These are phyloP conservation scores for Candida tropicalis DNA, from an alignment of 1,139 yeast species.

Conservation along the genomic window DNA sequence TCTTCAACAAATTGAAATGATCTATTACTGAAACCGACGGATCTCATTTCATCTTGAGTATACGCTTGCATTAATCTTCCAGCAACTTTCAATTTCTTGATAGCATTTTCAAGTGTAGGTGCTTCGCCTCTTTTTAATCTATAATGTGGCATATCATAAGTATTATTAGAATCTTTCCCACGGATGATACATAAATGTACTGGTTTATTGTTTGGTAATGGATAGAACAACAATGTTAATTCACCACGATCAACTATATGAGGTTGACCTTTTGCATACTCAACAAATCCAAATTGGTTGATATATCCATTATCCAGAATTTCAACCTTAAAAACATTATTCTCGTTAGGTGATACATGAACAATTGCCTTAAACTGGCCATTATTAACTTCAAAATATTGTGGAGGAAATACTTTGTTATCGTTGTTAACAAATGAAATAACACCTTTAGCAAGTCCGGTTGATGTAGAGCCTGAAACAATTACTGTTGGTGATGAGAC, in stretches of 20 bases:
- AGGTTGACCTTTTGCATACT: constrained; percentile 20
- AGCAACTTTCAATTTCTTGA: constrained; percentile 76
- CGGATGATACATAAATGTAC: constrained; percentile 76
- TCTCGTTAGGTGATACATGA: constrained; percentile 65
- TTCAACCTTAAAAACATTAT: constrained; percentile 44
- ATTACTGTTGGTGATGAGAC: constrained; percentile 47
- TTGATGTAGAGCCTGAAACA: constrained; percentile 33
- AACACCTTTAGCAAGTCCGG: constrained; percentile 24
- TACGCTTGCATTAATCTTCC: constrained; percentile 92
- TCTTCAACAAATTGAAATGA: constrained; percentile 82
- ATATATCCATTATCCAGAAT: constrained; percentile 29
- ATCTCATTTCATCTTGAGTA: constrained; percentile 88
- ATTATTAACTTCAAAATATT: constrained; percentile 66
- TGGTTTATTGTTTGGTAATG: constrained; percentile 71
- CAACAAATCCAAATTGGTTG: constrained; percentile 32
- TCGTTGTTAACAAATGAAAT: constrained; percentile 41
- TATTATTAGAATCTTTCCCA: constrained; percentile 74
- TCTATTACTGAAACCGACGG: constrained; percentile 78
- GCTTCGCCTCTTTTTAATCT: constrained; percentile 58
- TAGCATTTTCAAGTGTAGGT: constrained; percentile 73
- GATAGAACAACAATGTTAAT: constrained; percentile 52
- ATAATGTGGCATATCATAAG: constrained; percentile 72
- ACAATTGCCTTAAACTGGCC: constrained; percentile 76
- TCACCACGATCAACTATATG: constrained; percentile 27
- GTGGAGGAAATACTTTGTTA: constrained; percentile 64